Evolutionary conservation across 2,329 filamentous ascomycete genomes (phyloP), one percentile per base, ranked within the genome.

Genomic region (Ploettnerulaceae sp.): DNA sequence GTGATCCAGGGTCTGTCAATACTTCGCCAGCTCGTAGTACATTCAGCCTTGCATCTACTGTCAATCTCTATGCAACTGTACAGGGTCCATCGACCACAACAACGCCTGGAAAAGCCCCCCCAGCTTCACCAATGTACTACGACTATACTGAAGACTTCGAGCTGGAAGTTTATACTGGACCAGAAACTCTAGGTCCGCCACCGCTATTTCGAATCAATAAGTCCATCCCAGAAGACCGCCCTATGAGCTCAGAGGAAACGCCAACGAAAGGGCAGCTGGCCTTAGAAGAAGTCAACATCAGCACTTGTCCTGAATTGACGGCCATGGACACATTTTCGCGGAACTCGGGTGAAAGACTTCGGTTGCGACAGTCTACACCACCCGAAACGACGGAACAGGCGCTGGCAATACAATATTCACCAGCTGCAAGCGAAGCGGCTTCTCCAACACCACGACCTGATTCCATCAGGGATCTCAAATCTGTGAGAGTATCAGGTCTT

Each of bases 111-210:
- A 60, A 59, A 33, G 14, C 47, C n/a, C 49, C 49, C 37, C 44
- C 54, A 12, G 38, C 54, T 15, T 61, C 60, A 25, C 63, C 62
- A 21, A 40, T 62, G 18, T 65, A 63, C 39, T 64, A 65, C 47
- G 63, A 64, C 39, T 65, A 65, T 45, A 63, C 62, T 1, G 63
- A 65, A 41, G 57, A 64, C 22, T 65, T 64, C 34, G 59, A 62
- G n/a, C 48, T 54, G 8, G 60, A 59, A 24, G 48, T 51, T 5
- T 53, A 54, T 14, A 47, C 32, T 21, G 49, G 45, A 5, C 37
- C 54, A 36, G 43, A 44, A 14, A 11, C 38, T 29, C 46, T 54
- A 20, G 55, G 53, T n/a, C 59, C 57, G 26, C 54, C 57, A 12
- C 57, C 61, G 12, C 50, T 51, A 14, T 63, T 63, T 43, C 54